phyloP scores from a whole-genome alignment of 306 rosid genomes.

The Inga laurina region DNA sequence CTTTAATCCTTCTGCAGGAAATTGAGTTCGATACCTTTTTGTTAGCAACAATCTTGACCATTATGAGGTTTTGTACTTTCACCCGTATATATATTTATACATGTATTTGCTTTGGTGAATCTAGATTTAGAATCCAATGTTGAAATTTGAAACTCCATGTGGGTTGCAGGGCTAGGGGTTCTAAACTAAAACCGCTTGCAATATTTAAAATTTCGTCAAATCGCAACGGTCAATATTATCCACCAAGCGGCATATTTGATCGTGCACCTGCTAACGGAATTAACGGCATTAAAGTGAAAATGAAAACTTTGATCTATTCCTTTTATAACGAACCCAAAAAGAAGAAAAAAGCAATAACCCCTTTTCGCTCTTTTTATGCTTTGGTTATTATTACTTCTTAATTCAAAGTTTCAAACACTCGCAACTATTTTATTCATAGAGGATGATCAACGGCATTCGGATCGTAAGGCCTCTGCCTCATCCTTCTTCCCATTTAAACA shows the following conservation, averaged over 20 bases:
- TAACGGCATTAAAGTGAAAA: slow-evolving; percentile 23
- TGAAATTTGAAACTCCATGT: slow-evolving; percentile 25
- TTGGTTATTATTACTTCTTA: slow-evolving; percentile 36
- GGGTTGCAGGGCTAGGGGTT: background rate
- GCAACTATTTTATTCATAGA: slow-evolving; percentile 40
- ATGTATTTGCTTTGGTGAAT: background rate
- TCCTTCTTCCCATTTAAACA: background rate
- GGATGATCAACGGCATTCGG: slow-evolving; percentile 45
- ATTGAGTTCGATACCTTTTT: background rate
- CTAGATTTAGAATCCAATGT: slow-evolving; percentile 35
- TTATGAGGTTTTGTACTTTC: background rate
- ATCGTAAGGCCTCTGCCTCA: slow-evolving; percentile 35
- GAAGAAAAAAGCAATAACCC: slow-evolving; percentile 17
- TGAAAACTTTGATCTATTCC: background rate
- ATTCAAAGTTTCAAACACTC: slow-evolving; percentile 26
- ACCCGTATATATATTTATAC: background rate
- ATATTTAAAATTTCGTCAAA: slow-evolving; percentile 56
- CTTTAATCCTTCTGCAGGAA: background rate
- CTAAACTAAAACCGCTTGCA: slow-evolving; percentile 42
- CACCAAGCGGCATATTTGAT: slow-evolving; percentile 30
- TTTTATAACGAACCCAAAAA: background rate
- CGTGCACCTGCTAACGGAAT: slow-evolving; percentile 19
- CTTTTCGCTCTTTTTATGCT: slow-evolving; percentile 23
- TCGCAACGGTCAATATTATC: slow-evolving; percentile 52
- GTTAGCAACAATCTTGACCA: background rate